phyloP scores from a whole-genome alignment of 139 green algal genomes.

The Desmodesmus armatus region DNA sequence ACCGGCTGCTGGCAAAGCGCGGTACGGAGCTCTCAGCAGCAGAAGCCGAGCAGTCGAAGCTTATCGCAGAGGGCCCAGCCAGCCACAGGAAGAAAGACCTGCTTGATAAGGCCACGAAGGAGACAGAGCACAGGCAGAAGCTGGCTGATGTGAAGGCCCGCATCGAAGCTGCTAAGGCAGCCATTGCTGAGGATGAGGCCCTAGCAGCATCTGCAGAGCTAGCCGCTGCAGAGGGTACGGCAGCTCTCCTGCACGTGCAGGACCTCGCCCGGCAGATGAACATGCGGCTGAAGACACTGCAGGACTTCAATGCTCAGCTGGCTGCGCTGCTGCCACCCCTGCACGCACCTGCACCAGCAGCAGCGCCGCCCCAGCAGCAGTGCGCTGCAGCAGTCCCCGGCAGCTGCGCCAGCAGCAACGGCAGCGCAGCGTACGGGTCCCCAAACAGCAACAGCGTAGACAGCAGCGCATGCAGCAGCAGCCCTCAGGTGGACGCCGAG shows the following conservation, averaged over 20 bases:
- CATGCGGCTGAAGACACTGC: slow-evolving; percentile 59
- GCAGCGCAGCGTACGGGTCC: not conserved
- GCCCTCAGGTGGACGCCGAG: no score
- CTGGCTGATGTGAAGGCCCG: slow-evolving; percentile 65
- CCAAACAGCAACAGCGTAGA: not conserved
- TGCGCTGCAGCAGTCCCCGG: not conserved
- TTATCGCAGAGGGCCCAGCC: slow-evolving; percentile 72
- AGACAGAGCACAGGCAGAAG: slow-evolving; percentile 85
- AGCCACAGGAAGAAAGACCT: slow-evolving; percentile 79
- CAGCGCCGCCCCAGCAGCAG: not conserved
- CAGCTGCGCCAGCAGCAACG: not conserved
- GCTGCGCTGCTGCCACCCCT: slow-evolving; percentile 20
- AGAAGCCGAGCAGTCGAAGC: slow-evolving; percentile 67
- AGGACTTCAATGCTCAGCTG: slow-evolving; percentile 54
- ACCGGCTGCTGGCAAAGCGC: slow-evolving; percentile 58
- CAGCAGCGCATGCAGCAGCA: not conserved
- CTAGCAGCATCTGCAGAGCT: slow-evolving; percentile 41
- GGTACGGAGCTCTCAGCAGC: slow-evolving; percentile 57
- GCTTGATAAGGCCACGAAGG: slow-evolving; percentile 85
- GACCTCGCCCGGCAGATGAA: slow-evolving; percentile 59
- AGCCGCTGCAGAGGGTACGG: slow-evolving; percentile 47
- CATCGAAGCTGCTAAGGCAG: slow-evolving; percentile 30
- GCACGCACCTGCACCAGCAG: not conserved
- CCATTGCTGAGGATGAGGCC: slow-evolving; percentile 29
- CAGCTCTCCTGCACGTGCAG: slow-evolving; percentile 55